These are phyloP conservation scores for Melampsora americana DNA, from an alignment of 1,284 basidiomycete species.

Conservation along the genomic window DNA sequence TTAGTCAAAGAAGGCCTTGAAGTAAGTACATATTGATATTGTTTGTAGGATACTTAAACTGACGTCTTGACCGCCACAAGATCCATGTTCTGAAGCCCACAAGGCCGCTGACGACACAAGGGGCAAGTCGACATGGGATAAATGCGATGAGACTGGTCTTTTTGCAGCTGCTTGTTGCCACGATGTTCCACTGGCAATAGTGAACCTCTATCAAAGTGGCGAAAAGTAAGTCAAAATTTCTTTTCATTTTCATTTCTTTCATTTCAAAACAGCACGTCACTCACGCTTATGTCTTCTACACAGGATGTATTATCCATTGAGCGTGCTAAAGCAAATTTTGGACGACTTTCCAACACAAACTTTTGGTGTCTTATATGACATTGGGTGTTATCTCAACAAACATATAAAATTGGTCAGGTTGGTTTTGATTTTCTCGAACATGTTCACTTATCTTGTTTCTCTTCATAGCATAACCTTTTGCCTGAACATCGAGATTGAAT, in stretches of 20 bases:
- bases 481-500: background rate
- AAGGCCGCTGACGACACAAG: constrained; percentile 14
- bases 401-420: background rate
- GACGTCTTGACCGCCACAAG: background rate
- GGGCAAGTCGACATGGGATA: too few relatives aligned
- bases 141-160: too few relatives aligned
- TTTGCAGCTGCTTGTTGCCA: too few relatives aligned
- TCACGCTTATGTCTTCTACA: too few relatives aligned
- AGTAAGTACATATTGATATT: background rate
- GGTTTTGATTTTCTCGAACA: background rate
- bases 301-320: constrained; percentile 22
- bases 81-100: constrained; percentile 16
- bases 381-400: constrained; percentile 8
- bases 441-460: background rate
- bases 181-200: background rate
- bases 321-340: background rate
- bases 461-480: background rate
- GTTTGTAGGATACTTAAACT: background rate
- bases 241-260: background rate
- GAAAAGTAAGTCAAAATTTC: background rate
- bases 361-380: constrained; percentile 14
- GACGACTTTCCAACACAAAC: background rate
- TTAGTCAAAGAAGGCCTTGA: background rate
- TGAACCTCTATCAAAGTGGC: background rate
- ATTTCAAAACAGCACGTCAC: too few relatives aligned